Evolutionary conservation across 345 rosid genomes (phyloP).

Genomic region (Arabidopsis suecica): DNA sequence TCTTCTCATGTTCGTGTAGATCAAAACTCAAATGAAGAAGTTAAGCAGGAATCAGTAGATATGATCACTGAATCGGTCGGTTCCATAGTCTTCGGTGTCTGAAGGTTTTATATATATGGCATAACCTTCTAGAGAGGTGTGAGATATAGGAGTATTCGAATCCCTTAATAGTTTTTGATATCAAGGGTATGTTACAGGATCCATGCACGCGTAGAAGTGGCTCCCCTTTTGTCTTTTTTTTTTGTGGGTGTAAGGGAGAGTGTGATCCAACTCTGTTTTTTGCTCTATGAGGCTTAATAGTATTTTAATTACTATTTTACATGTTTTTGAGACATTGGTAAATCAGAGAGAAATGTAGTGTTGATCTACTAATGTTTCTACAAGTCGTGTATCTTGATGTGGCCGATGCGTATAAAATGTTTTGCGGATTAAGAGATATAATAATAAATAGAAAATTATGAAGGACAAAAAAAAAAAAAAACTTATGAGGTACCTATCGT

Average conservation of each 20-base stretch:
- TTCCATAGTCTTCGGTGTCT: constrained; percentile 31
- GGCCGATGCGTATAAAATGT: too few relatives aligned
- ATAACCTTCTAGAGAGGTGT: constrained; percentile 30
- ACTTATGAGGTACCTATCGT: too few relatives aligned
- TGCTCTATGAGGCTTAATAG: background rate
- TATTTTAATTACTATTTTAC: background rate
- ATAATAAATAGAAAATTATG: too few relatives aligned
- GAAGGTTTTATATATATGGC: constrained; percentile 22
- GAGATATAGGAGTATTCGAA: constrained; percentile 23
- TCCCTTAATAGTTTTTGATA: constrained; percentile 41
- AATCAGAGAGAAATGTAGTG: too few relatives aligned
- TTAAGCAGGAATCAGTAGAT: constrained; percentile 25
- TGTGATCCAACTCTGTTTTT: constrained; percentile 27
- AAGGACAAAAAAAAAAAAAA: too few relatives aligned
- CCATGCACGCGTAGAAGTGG: constrained; percentile 5
- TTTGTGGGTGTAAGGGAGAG: constrained; percentile 39
- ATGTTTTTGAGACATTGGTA: background rate
- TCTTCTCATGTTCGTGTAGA: constrained; percentile 53
- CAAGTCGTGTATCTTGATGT: too few relatives aligned
- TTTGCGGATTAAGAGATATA: too few relatives aligned
- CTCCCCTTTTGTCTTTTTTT: constrained; percentile 31
- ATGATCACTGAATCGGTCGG: constrained; percentile 28
- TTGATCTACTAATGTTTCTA: too few relatives aligned
- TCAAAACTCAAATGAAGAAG: constrained; percentile 16
- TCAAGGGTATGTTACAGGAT: constrained; percentile 39